Base-by-base conservation (phyloP, 495 filamentous ascomycete species). In the Staphylotrichum tortipilum region DNA sequence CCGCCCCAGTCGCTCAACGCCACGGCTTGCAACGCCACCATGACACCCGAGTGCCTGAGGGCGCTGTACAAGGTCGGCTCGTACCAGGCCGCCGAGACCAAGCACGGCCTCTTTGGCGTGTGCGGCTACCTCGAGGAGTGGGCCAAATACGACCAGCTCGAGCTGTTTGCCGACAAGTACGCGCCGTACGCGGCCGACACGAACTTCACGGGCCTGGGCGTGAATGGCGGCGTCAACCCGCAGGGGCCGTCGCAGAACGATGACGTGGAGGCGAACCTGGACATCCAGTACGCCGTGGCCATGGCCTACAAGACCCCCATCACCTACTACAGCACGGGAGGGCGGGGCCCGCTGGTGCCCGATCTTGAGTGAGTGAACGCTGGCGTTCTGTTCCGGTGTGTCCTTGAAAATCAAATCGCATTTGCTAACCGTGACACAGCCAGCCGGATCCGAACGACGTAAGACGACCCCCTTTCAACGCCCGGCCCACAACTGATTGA, bases 211-310 rank as follows among this genome's bases (percentile, higher is more conserved):
- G 73, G 76, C 29, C 59, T 71, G 34, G 54, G 73, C 5, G 75
- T 86, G 47, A 77, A 79, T 44, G 79, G 78, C 9, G 78, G 73
- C 3, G 40, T 67, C 43, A 70, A 82, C 47, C 62, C 75, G 54
- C 80, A 84, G 50, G 64, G 64, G 52, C 66, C 75, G 6, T 57
- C 58, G 15, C 17, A 26, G 17, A 59, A 63, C 6, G 54, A 68
- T 18, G 56, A 59, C 23, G 74, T 73, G 29, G 86, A 90, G 64
- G 85, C 84, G 45, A 83, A 87, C 64, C 74, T 90, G 7, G 86
- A 90, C 53, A 67, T 84, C 28, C 80, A 89, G 64, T 84, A 85
- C 49, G 78, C 82, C 52, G 46, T 84, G 47, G 73, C 75, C 24
- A 52, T 86, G 35, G 14, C 24, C 0, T 40, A 40, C 45, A 38